Percentiles rank a stretch among this genome's conserved stretches.
phyloP scores from a whole-genome alignment of 2,329 filamentous ascomycete genomes.

The Coleophoma eucalyptorum region DNA sequence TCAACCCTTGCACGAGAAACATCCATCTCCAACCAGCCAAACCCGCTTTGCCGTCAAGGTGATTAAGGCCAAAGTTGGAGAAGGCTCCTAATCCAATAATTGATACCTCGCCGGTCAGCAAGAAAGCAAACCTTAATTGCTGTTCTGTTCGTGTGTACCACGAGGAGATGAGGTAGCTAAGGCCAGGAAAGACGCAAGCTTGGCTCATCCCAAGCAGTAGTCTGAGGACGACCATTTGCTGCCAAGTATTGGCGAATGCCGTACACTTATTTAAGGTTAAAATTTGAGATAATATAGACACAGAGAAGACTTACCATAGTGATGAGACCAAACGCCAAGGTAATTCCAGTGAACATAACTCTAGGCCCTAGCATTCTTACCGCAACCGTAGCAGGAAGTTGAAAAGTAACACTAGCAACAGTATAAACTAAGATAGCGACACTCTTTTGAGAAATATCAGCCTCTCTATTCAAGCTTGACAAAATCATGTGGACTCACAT shows the following conservation, averaged over 20 bases:
- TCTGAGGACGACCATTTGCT: slow-evolving; percentile 64
- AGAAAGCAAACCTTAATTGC: slow-evolving; percentile 56
- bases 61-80: slow-evolving; percentile 62
- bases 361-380: slow-evolving; percentile 63
- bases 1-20: slow-evolving; percentile 46
- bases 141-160: slow-evolving; percentile 28
- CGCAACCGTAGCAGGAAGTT: slow-evolving; percentile 64
- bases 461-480: slow-evolving; percentile 1
- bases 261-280: slow-evolving; percentile 39
- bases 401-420: slow-evolving; percentile 62
- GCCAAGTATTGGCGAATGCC: slow-evolving; percentile 64
- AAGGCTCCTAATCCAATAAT: slow-evolving; percentile 39
- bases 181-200: slow-evolving; percentile 47
- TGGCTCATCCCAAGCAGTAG: slow-evolving; percentile 64
- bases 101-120: slow-evolving; percentile 62
- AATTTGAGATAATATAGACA: not conserved
- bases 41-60: slow-evolving; percentile 48
- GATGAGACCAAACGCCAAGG: slow-evolving; percentile 58
- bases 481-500: slow-evolving; percentile 28
- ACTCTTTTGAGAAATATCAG: not conserved
- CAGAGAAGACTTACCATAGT: slow-evolving; percentile 39
- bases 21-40: slow-evolving; percentile 66
- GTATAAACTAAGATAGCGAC: slow-evolving; percentile 73
- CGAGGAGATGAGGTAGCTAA: slow-evolving; percentile 42
- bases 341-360: slow-evolving; percentile 56